Base-by-base conservation (phyloP, 768 basidiomycete genomes). In the Psilocybe subaeruginosa region DNA sequence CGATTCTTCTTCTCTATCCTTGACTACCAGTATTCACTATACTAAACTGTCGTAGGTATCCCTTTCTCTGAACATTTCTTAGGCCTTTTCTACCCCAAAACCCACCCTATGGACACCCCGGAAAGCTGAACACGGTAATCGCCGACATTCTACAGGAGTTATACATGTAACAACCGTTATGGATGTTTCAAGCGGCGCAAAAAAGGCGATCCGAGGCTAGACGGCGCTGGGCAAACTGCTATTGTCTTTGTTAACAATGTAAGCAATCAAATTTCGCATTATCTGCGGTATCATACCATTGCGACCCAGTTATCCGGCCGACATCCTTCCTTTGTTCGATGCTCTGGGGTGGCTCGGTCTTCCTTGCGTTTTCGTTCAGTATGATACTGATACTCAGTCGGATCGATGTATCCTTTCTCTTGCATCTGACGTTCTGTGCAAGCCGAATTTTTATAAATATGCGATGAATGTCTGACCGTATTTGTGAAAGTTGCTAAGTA, bases 281-380 rank as follows among this genome's bases (percentile, higher is more conserved):
- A 31, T 17, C 52, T 30, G 59, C 54, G 47, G 59, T 4, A 8
- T 31, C 51, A 53, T 53, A 31, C 33, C 33, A 51, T 30, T 7
- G 48, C 31, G 52, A 39, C 53, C 59, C 59, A 35, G 53, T 37
- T 41, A 49, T 60, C 53, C 55, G 59, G 53, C 54, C 53, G 54
- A 60, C 35, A 17, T n/a, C 53, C 54, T 60, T 55, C 45, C 47
- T 55, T 47, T 60, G 41, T 53, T 35, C 30, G 23, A 52, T 52
- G n/a, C 33, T 53, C 19, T 53, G 3, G 33, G 51, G 31, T 31
- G 19, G 31, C n/a, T 53, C 51, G n/a, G 33, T 12, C 8, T 17
- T 23, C 27, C 11, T 37, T 53, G 51, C 31, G 33, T 19, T 31
- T 17, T 14, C 58, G 12, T 45, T 54, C 29, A 6, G 4, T 35